These are phyloP conservation scores for Pleodorina starrii DNA, from an alignment of 139 green algal species.

Conservation along the genomic window DNA sequence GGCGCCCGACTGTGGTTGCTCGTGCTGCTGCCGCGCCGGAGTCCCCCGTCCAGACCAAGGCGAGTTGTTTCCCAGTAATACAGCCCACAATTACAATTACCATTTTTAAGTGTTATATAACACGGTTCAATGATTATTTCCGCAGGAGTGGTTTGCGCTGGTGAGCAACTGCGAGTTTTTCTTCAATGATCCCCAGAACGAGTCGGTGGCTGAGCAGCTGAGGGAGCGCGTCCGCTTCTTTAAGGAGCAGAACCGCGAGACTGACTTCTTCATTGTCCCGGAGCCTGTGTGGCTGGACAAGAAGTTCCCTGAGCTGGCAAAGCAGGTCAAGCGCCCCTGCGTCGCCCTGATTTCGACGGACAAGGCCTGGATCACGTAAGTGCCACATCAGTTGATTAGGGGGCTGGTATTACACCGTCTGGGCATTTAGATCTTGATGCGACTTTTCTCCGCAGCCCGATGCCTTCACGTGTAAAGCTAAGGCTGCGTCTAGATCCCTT, in stretches of 20 bases:
- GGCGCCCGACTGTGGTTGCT: constrained; percentile 7
- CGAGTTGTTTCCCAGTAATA: not conserved
- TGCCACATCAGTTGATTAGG: too few relatives aligned
- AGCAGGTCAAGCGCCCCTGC: constrained; percentile 82
- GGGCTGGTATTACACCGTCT: too few relatives aligned
- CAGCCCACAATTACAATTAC: too few relatives aligned
- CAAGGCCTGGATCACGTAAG: constrained; percentile 91
- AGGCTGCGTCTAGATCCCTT: too few relatives aligned
- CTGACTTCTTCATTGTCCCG: constrained; percentile 85
- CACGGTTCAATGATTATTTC: not conserved
- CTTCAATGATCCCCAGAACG: constrained; percentile 93
- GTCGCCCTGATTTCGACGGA: constrained; percentile 91
- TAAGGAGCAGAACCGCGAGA: constrained; percentile 70
- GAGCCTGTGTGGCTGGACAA: constrained; percentile 90
- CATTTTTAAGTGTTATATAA: too few relatives aligned
- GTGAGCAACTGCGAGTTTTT: constrained; percentile 90
- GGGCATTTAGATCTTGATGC: too few relatives aligned
- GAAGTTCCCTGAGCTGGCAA: constrained; percentile 81
- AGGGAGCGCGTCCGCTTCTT: constrained; percentile 84
- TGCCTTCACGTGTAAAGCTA: too few relatives aligned
- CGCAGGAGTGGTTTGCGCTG: constrained; percentile 82
- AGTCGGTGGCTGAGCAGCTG: constrained; percentile 92
- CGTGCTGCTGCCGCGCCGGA: not conserved
- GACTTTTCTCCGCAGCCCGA: too few relatives aligned
- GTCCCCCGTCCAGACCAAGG: constrained; percentile 47